phyloP scores from a whole-genome alignment of 129 eudicot species.

The Cynara cardunculus region DNA sequence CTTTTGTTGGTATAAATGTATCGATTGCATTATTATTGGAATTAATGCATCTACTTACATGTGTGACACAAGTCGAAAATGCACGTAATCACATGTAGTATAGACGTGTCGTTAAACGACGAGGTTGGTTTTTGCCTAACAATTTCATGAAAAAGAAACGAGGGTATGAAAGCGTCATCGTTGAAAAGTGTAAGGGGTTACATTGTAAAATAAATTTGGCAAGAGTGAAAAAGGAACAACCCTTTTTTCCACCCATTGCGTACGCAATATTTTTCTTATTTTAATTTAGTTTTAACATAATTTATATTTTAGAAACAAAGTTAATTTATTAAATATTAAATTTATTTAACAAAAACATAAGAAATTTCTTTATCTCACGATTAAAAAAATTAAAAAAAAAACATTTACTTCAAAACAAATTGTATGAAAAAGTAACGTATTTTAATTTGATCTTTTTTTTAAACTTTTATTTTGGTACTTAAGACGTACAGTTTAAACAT shows the following conservation, averaged over 20 bases:
- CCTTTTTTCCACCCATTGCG: background rate
- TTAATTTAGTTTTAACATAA: background rate
- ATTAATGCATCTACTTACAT: constrained; percentile 4
- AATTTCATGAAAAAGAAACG: background rate
- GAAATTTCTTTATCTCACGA: too few relatives aligned
- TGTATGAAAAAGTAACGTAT: too few relatives aligned
- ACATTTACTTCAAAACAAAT: too few relatives aligned
- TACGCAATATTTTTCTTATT: background rate
- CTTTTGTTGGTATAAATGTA: constrained; percentile 9
- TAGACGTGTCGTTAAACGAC: background rate
- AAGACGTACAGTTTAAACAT: too few relatives aligned
- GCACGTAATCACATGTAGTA: background rate
- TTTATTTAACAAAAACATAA: too few relatives aligned
- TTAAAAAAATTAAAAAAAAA: too few relatives aligned
- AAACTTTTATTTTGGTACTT: too few relatives aligned
- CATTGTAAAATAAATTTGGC: background rate
- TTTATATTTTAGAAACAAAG: background rate
- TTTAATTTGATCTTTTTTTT: too few relatives aligned
- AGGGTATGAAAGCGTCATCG: background rate
- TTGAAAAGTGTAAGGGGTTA: background rate
- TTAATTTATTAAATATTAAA: too few relatives aligned
- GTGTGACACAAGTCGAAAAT: background rate
- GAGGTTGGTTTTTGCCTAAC: background rate
- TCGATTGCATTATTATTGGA: background rate
- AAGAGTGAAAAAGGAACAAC: background rate